Evolutionary conservation across 192 early-diverging fungal species (phyloP).

Genomic region (Coemansia interrupta): DNA sequence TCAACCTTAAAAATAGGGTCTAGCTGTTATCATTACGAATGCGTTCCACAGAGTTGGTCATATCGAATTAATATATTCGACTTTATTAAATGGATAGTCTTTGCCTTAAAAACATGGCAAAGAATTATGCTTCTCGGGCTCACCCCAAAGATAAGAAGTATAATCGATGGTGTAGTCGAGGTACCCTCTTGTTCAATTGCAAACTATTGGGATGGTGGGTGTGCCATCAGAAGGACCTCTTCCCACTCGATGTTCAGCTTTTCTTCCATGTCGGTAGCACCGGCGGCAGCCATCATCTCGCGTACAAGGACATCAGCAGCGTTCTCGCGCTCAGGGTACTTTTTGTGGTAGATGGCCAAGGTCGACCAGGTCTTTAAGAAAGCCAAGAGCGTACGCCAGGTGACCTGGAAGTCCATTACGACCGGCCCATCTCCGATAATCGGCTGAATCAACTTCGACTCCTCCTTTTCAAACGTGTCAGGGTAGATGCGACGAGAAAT

Average conservation of each 20-base stretch:
- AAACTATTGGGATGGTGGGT: conserved; percentile 12
- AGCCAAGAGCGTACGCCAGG: conserved; percentile 19
- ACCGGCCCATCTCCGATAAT: conserved; percentile 4
- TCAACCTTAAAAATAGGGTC: too few relatives aligned
- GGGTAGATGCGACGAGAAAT: conserved; percentile 23
- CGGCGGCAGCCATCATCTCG: conserved; percentile 33
- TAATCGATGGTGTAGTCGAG: too few relatives aligned
- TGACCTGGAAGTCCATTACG: conserved; percentile 26
- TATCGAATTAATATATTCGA: too few relatives aligned
- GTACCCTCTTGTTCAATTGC: too few relatives aligned
- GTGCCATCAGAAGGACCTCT: conserved; percentile 26
- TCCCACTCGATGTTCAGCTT: conserved; percentile 32
- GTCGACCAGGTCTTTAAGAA: conserved; percentile 32
- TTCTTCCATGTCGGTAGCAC: conserved; percentile 25
- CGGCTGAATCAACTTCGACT: conserved; percentile 12
- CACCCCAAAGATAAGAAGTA: too few relatives aligned
- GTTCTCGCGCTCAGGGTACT: conserved; percentile 26
- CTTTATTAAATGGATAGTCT: too few relatives aligned
- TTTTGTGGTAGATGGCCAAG: conserved; percentile 9
- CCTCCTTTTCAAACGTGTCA: conserved; percentile 14
- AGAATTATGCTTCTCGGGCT: too few relatives aligned
- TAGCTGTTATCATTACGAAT: too few relatives aligned
- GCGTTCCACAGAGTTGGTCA: too few relatives aligned
- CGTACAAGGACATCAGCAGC: conserved; percentile 10
- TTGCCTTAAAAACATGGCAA: too few relatives aligned